These are phyloP conservation scores for Pilaira anomala DNA, from an alignment of 192 early-diverging fungal genomes.

Conservation along the genomic window DNA sequence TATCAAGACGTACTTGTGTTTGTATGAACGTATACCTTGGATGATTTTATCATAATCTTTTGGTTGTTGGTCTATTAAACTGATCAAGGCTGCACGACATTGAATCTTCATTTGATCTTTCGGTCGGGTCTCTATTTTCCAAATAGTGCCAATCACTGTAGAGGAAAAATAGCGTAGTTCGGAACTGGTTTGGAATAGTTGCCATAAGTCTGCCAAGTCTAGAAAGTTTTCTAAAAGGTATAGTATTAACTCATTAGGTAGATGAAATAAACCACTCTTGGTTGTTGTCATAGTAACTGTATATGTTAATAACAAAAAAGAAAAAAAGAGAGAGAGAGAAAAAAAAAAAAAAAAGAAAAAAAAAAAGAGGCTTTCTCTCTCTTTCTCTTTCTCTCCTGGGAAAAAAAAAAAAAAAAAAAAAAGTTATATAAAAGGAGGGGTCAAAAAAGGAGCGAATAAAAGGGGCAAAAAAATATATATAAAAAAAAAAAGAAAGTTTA, in stretches of 20 bases:
- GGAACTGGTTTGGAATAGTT: slow-evolving; percentile 24
- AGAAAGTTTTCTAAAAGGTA: slow-evolving; percentile 31
- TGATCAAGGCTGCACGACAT: slow-evolving; percentile 32
- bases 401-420: neutral
- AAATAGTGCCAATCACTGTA: slow-evolving; percentile 25
- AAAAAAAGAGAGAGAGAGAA: neutral
- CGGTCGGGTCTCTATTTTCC: slow-evolving; percentile 30
- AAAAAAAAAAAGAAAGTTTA: neutral
- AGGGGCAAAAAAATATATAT: neutral
- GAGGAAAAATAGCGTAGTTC: slow-evolving; percentile 24
- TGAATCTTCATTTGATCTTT: slow-evolving; percentile 34
- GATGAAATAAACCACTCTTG: slow-evolving; percentile 13
- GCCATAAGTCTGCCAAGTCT: slow-evolving; percentile 34
- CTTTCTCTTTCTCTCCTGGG: too few species aligned
- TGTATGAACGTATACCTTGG: slow-evolving; percentile 35
- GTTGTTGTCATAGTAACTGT: neutral
- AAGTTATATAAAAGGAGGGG: neutral
- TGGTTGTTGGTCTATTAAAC: slow-evolving; percentile 21
- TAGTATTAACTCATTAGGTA: slow-evolving; percentile 36
- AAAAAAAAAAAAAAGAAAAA: neutral
- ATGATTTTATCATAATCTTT: slow-evolving; percentile 29
- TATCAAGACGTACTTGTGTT: slow-evolving; percentile 37
- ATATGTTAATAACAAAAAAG: neutral
- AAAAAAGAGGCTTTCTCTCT: too few species aligned
- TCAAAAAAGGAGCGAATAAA: neutral